These are phyloP conservation scores for Inga oerstediana DNA, from an alignment of 306 rosid species.

Conservation along the genomic window DNA sequence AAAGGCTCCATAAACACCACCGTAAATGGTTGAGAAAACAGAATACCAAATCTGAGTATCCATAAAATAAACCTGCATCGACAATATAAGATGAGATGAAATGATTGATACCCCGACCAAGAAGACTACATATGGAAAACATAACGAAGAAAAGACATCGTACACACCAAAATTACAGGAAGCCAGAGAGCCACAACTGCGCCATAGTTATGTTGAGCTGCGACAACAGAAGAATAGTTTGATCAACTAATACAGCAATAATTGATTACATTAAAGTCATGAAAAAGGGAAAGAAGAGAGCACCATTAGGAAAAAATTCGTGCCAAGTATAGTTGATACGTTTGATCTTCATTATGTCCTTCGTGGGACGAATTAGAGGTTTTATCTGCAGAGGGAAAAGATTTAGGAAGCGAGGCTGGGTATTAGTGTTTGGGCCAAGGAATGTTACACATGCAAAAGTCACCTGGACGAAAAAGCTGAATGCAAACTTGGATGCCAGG, in stretches of 20 bases:
- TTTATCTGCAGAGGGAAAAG: conserved; percentile 62
- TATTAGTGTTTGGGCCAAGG: conserved; percentile 13
- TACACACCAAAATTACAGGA: conserved; percentile 75
- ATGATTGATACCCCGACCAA: conserved; percentile 33
- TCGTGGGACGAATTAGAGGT: conserved; percentile 88
- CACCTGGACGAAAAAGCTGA: conserved; percentile 90
- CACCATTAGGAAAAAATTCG: conserved; percentile 88
- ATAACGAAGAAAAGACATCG: conserved; percentile 32
- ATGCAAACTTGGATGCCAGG: conserved; percentile 69
- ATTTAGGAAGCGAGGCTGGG: conserved; percentile 9
- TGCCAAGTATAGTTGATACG: conserved; percentile 77
- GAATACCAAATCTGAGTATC: conserved; percentile 98
- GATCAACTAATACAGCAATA: conserved; percentile 24
- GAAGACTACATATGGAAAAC: conserved; percentile 29
- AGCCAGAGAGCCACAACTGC: conserved; percentile 85
- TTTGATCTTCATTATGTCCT: conserved; percentile 74
- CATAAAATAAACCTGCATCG: conserved; percentile 87
- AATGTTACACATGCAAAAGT: neutral
- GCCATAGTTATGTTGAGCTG: conserved; percentile 73
- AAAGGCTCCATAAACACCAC: conserved; percentile 92
- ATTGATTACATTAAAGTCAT: conserved; percentile 15
- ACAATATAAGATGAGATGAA: conserved; percentile 25
- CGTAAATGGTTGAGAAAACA: conserved; percentile 75
- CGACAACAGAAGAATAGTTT: conserved; percentile 39
- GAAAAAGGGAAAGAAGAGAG: conserved; percentile 32